Conservation (phyloP, 306 rosid genomes). For the Corylus heterophylla region DNA sequence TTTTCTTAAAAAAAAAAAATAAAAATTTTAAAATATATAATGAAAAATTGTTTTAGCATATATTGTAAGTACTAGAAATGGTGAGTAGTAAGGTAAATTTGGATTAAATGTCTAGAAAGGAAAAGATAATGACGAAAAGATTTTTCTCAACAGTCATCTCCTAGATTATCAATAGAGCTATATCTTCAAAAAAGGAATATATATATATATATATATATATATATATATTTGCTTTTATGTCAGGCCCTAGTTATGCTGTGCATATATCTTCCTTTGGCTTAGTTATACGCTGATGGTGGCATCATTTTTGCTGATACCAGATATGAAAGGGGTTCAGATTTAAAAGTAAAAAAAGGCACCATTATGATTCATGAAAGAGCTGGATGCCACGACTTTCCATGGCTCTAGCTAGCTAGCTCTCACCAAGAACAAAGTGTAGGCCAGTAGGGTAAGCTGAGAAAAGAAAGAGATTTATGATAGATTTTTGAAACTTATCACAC, state of each 20-base stretch:
- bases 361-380: slow-evolving; percentile 33
- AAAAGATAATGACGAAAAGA: no score
- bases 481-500: neutral
- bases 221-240: neutral
- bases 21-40: no score
- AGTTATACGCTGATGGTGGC: neutral
- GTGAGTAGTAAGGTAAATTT: no score
- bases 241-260: neutral
- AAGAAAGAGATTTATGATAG: neutral
- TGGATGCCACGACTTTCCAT: slow-evolving; percentile 48
- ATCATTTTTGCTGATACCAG: slow-evolving; percentile 25
- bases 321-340: slow-evolving; percentile 42
- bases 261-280: neutral
- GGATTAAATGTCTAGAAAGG: no score
- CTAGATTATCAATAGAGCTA: no score
- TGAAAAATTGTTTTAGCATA: no score
- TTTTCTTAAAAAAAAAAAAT: no score
- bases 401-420: slow-evolving; percentile 16
- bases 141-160: no score
- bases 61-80: no score
- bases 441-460: slow-evolving; percentile 27
- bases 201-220: no score
- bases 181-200: no score
- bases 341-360: slow-evolving; percentile 35
- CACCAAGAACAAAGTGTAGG: slow-evolving; percentile 32